Percentiles rank a stretch among this genome's conserved stretches.
Evolutionary conservation across 768 basidiomycete species (phyloP).

Genomic region (Harrya chromipes): DNA sequence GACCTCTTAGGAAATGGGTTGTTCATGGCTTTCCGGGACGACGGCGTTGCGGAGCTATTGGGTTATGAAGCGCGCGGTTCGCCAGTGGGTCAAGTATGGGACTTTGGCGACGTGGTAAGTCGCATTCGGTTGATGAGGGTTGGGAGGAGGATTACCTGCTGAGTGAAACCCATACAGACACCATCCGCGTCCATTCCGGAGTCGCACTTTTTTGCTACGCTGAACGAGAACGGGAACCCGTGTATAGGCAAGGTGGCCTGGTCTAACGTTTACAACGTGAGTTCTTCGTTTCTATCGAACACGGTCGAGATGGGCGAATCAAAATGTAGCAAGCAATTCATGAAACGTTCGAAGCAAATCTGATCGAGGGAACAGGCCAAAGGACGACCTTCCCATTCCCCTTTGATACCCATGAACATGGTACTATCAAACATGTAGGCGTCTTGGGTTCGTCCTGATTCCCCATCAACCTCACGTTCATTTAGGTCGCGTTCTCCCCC

Average conservation of each 20-base stretch:
- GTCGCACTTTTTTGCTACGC: slow-evolving; percentile 57
- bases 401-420: slow-evolving; percentile 64
- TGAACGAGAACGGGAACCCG: slow-evolving; percentile 47
- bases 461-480: not conserved
- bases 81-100: slow-evolving; percentile 44
- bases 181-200: slow-evolving; percentile 40
- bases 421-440: slow-evolving; percentile 65
- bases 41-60: slow-evolving; percentile 58
- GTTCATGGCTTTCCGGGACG: slow-evolving; percentile 55
- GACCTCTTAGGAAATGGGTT: slow-evolving; percentile 54
- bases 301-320: not conserved
- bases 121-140: not conserved
- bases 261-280: slow-evolving; percentile 54
- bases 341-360: slow-evolving; percentile 49
- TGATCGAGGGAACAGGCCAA: slow-evolving; percentile 44
- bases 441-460: not conserved
- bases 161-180: slow-evolving; percentile 30
- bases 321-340: slow-evolving; percentile 48
- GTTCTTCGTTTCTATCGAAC: slow-evolving; percentile 17
- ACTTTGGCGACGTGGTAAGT: slow-evolving; percentile 54
- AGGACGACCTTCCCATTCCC: slow-evolving; percentile 54
- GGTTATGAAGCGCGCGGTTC: slow-evolving; percentile 40
- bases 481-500: slow-evolving; percentile 50
- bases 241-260: slow-evolving; percentile 66
- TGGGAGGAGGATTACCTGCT: not conserved